These are phyloP conservation scores for Onygenales sp. DNA, from an alignment of 2,329 filamentous ascomycete genomes.

Conservation along the genomic window DNA sequence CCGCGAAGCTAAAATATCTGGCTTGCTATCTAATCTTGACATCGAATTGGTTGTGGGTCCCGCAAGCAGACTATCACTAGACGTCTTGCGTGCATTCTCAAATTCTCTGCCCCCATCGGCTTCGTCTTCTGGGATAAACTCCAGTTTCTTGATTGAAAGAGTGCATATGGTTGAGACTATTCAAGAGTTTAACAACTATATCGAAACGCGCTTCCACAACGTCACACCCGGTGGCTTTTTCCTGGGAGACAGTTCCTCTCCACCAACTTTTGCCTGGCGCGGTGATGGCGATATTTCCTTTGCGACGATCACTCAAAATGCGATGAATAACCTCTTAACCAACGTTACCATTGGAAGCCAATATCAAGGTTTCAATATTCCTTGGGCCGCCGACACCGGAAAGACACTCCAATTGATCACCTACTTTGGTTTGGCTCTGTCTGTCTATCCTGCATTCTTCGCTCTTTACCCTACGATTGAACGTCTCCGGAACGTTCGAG, in stretches of 20 bases:
- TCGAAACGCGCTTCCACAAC: slow-evolving; percentile 53
- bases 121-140: slow-evolving; percentile 7
- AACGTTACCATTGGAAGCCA: slow-evolving; percentile 61
- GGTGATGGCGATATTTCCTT: slow-evolving; percentile 48
- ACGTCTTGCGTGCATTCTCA: slow-evolving; percentile 17
- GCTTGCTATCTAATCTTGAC: slow-evolving; percentile 15
- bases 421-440: slow-evolving; percentile 71
- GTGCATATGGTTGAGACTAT: slow-evolving; percentile 50
- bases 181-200: slow-evolving; percentile 57
- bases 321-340: slow-evolving; percentile 54
- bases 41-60: slow-evolving; percentile 31
- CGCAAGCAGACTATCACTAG: slow-evolving; percentile 17
- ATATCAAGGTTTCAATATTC: slow-evolving; percentile 66
- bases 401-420: slow-evolving; percentile 68
- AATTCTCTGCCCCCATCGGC: slow-evolving; percentile 12
- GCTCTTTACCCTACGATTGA: slow-evolving; percentile 82
- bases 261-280: slow-evolving; percentile 61
- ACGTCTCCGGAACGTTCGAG: slow-evolving; percentile 65
- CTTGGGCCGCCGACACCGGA: slow-evolving; percentile 59
- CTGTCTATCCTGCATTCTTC: slow-evolving; percentile 79
- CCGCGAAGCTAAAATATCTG: slow-evolving; percentile 14
- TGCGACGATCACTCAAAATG: slow-evolving; percentile 46
- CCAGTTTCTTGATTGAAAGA: neutral
- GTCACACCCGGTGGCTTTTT: slow-evolving; percentile 71
- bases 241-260: slow-evolving; percentile 51